A percentile compares a stretch with the other conserved stretches of the same genome.
Evolutionary conservation across 1,139 yeast species (phyloP).

Genomic region (Entelexis sorbosivorans): DNA sequence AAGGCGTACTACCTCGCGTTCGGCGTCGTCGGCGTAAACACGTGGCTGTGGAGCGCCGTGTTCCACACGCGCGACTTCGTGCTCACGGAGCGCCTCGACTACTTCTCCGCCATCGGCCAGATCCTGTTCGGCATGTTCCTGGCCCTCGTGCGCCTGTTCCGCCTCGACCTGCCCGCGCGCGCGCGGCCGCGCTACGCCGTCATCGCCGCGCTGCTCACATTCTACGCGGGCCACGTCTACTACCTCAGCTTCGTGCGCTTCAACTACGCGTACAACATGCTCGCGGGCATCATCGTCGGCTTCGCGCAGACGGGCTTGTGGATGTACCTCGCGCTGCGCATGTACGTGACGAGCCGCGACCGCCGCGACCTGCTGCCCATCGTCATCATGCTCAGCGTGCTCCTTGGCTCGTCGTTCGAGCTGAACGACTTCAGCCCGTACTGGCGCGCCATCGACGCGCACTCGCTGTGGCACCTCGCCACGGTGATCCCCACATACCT

Average conservation of each 20-base stretch:
- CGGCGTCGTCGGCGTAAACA: conserved; percentile 59
- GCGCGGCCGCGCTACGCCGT: conserved; percentile 26
- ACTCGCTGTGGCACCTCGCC: conserved; percentile 74
- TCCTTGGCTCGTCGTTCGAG: conserved; percentile 74
- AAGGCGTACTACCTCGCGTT: conserved; percentile 38
- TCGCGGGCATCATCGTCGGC: conserved; percentile 73
- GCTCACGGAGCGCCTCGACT: conserved; percentile 75
- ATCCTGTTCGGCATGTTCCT: conserved; percentile 70
- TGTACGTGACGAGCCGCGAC: conserved; percentile 23
- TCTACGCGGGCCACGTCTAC: conserved; percentile 53
- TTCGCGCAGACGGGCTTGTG: conserved; percentile 54
- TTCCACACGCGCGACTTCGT: conserved; percentile 79
- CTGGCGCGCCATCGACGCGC: conserved; percentile 69
- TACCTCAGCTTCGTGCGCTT: conserved; percentile 58
- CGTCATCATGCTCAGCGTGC: conserved; percentile 41
- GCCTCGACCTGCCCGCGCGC: conserved; percentile 40
- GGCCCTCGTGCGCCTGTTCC: conserved; percentile 47
- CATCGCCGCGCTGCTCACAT: conserved; percentile 31
- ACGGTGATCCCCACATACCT: conserved; percentile 32
- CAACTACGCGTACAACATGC: conserved; percentile 92
- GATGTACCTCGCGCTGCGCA: conserved; percentile 26
- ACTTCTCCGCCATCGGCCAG: conserved; percentile 84
- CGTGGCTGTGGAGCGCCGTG: conserved; percentile 78
- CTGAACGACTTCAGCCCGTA: conserved; percentile 76
- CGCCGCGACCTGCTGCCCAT: conserved; percentile 42